Conservation (phyloP, 1,284 basidiomycete genomes). For the Ustilago cynodontis region DNA sequence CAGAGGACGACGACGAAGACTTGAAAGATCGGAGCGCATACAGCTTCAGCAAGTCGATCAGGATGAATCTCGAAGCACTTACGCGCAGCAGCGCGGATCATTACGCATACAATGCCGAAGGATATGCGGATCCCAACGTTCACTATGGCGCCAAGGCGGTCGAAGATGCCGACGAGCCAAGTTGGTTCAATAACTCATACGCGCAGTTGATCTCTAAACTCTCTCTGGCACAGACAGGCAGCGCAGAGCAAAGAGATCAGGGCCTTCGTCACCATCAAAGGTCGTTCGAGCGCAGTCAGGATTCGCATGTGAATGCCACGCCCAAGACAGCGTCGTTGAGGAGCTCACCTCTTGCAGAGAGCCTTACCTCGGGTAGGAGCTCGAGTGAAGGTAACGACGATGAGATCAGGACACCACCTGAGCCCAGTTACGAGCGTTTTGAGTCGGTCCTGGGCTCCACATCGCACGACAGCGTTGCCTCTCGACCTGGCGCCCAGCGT, state of each 20-base stretch:
- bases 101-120: slow-evolving; percentile 27
- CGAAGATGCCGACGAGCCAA: slow-evolving; percentile 1
- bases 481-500: background rate
- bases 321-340: slow-evolving; percentile 12
- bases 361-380: slow-evolving; percentile 30
- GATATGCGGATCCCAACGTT: slow-evolving; percentile 34
- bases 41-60: slow-evolving; percentile 25
- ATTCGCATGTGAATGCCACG: background rate
- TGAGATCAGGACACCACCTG: slow-evolving; percentile 45
- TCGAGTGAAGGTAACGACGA: slow-evolving; percentile 41
- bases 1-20: slow-evolving; percentile 23
- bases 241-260: background rate
- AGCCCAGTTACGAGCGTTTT: slow-evolving; percentile 25
- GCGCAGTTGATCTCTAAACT: slow-evolving; percentile 35
- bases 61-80: slow-evolving; percentile 34
- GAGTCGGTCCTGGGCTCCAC: background rate
- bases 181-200: slow-evolving; percentile 21
- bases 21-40: slow-evolving; percentile 20
- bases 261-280: background rate
- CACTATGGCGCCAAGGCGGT: slow-evolving; percentile 21
- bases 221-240: slow-evolving; percentile 13
- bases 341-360: slow-evolving; percentile 22
- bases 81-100: slow-evolving; percentile 24
- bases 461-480: background rate
- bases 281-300: slow-evolving; percentile 2